A percentile compares a stretch with the other conserved stretches of the same genome.
These are phyloP conservation scores for Psilocybe sp. DNA, from an alignment of 768 basidiomycete species.

Conservation along the genomic window DNA sequence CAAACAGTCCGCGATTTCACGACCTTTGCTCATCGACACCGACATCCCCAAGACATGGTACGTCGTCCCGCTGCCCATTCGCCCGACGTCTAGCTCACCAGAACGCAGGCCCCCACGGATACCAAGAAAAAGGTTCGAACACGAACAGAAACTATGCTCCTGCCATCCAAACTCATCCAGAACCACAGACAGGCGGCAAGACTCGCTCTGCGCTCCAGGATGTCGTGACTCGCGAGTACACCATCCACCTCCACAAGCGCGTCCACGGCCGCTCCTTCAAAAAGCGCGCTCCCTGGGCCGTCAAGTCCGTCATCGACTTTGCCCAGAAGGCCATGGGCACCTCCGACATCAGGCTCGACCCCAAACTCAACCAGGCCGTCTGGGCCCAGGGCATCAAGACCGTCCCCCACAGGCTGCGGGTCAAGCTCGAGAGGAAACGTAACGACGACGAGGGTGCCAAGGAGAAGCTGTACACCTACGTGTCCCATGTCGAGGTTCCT, in stretches of 20 bases:
- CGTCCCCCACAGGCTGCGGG: conserved; percentile 87
- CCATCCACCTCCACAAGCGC: conserved; percentile 94
- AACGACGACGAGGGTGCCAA: conserved; percentile 99
- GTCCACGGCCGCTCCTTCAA: conserved; percentile 94
- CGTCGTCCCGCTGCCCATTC: conserved; percentile 21
- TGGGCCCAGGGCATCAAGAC: conserved; percentile 95
- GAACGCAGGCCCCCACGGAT: conserved; percentile 43
- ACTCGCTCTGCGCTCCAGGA: conserved; percentile 95
- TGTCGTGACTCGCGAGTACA: conserved; percentile 98
- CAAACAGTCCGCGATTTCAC: conserved; percentile 31
- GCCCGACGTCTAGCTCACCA: conserved; percentile 3
- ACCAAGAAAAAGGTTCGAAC: conserved; percentile 56
- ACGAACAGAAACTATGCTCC: background rate
- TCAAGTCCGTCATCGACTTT: conserved; percentile 92
- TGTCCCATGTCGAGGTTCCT: conserved; percentile 71
- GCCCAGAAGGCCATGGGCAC: conserved; percentile 97
- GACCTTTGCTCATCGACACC: conserved; percentile 50
- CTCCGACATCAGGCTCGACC: conserved; percentile 88
- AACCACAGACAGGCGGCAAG: conserved; percentile 67
- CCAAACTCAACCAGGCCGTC: conserved; percentile 92
- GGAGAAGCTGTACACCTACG: conserved; percentile 96
- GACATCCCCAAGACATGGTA: conserved; percentile 72
- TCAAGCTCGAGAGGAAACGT: conserved; percentile 95
- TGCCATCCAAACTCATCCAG: conserved; percentile 1
- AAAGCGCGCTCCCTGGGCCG: conserved; percentile 94